Base-by-base conservation (phyloP, 192 early-diverging fungal species). In the Gigaspora rosea region DNA sequence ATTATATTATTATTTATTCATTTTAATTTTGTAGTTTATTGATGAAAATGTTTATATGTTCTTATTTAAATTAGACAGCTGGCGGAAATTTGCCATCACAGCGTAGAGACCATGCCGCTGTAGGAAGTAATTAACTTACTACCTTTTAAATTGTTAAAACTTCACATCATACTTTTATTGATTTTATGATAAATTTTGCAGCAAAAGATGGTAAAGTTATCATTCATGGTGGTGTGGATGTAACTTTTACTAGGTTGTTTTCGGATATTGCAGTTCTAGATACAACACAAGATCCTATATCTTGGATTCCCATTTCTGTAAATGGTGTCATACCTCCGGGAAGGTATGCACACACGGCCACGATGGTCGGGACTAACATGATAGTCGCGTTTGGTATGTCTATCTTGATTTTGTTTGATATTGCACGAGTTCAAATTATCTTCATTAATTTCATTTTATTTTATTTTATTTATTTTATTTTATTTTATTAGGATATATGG, bases 341-440 rank as follows among this genome's bases (percentile, higher is more conserved):
- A 50, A 61, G 73, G 50, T 61, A 61, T 64, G 32, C 54, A 49
- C 73, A 75, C 32, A 50, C 73, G 10, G 52, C 52, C 27, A 63
- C 59, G 8, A 64, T 75, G 73, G 61, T 51, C 27, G 73, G 73
- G 33, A 51, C 58, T 27, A 75, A 75, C 50, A 63, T 75, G 27
- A 20, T 75, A 3, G 50, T 75, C 13, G 48, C 73, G 4, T 75
- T 75, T 63, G 73, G 73, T 52, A 63, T 36, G 56, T 59, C 11
- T 10, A 0, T 1, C 6, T 36, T 57, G 8, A 73, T 16, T 41
- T 73, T 20, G 12, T 47, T 15, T 36, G 8, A 0, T 56, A 16
- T 35, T 73, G 15, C 35, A 7, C 33, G 4, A 20, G 27, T 47
- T 58, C 20, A 18, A 46, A 7, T 46, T 22, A 9, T 41, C 58